phyloP scores from a whole-genome alignment of 331 rosid genomes.

The Arachis monticola region DNA sequence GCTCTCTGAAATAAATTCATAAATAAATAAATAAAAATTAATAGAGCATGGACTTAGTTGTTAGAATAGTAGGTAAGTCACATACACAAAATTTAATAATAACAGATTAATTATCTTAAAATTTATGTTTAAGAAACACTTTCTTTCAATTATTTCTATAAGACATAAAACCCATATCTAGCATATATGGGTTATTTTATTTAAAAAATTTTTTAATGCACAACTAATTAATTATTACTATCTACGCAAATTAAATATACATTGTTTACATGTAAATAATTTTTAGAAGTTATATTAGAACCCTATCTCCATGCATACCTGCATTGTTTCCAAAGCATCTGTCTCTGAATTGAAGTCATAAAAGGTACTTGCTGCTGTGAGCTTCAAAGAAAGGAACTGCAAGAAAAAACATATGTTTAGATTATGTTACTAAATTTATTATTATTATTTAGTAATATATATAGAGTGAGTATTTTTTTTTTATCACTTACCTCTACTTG shows the following conservation, averaged over 20 bases:
- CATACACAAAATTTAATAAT: too few species aligned
- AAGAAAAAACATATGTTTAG: slow-evolving; percentile 14
- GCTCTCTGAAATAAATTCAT: slow-evolving; percentile 61
- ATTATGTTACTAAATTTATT: background rate
- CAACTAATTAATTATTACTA: slow-evolving; percentile 10
- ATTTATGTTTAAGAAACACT: background rate
- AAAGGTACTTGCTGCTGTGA: slow-evolving; percentile 84
- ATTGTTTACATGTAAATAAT: background rate
- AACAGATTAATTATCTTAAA: too few species aligned
- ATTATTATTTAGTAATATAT: background rate
- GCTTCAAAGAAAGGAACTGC: slow-evolving; percentile 95
- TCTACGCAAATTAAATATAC: slow-evolving; percentile 6
- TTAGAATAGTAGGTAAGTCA: too few species aligned
- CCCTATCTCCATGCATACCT: slow-evolving; percentile 75
- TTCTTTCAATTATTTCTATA: background rate
- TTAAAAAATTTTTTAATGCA: background rate
- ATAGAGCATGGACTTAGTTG: too few species aligned
- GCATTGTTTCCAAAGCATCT: slow-evolving; percentile 71
- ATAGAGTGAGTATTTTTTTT: background rate
- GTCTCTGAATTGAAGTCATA: slow-evolving; percentile 83
- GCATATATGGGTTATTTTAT: slow-evolving; percentile 5
- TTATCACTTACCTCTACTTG: slow-evolving; percentile 80
- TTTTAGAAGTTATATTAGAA: slow-evolving; percentile 2
- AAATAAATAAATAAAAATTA: slow-evolving; percentile 7
- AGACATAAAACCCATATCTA: background rate